A percentile compares a stretch with the other conserved stretches of the same genome.
These are phyloP conservation scores for Pseudogymnoascus sp. DNA, from an alignment of 2,329 filamentous ascomycete species.

Conservation along the genomic window DNA sequence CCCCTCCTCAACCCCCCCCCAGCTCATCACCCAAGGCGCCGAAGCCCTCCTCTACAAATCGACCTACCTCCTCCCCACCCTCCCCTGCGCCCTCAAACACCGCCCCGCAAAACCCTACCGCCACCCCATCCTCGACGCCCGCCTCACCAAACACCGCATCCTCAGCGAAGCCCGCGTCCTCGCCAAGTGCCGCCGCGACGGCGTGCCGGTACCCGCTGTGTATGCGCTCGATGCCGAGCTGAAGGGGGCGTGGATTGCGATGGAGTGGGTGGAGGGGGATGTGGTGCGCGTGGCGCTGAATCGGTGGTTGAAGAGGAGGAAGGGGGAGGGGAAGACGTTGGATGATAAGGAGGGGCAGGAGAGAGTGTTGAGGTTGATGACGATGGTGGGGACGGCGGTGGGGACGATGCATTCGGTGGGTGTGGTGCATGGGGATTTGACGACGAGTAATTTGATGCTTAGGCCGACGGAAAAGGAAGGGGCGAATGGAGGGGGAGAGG, in stretches of 20 bases:
- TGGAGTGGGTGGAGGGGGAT: slow-evolving; percentile 75
- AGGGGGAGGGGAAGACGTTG: slow-evolving; percentile 20
- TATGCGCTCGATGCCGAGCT: slow-evolving; percentile 56
- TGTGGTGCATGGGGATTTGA: slow-evolving; percentile 89
- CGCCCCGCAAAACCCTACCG: slow-evolving; percentile 87
- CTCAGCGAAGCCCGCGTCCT: slow-evolving; percentile 84
- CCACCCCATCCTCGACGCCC: slow-evolving; percentile 79
- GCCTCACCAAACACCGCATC: slow-evolving; percentile 79
- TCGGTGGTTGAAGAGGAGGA: slow-evolving; percentile 49
- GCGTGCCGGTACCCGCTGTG: slow-evolving; percentile 74
- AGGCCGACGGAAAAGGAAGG: slow-evolving; percentile 27
- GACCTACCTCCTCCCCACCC: slow-evolving; percentile 61
- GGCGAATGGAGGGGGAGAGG: slow-evolving; percentile 19
- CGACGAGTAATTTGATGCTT: slow-evolving; percentile 95
- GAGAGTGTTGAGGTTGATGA: slow-evolving; percentile 52
- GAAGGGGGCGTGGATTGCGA: slow-evolving; percentile 62
- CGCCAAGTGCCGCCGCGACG: slow-evolving; percentile 68
- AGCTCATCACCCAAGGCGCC: slow-evolving; percentile 83
- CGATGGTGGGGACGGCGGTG: slow-evolving; percentile 62
- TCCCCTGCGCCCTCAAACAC: slow-evolving; percentile 79
- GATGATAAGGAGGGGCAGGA: slow-evolving; percentile 22
- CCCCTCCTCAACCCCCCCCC: slow-evolving; percentile 51
- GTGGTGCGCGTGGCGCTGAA: slow-evolving; percentile 66
- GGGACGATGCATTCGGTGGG: slow-evolving; percentile 75
- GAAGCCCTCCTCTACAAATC: slow-evolving; percentile 92